Conservation (phyloP, 2,329 filamentous ascomycete genomes). For the Xylariaceae sp. region DNA sequence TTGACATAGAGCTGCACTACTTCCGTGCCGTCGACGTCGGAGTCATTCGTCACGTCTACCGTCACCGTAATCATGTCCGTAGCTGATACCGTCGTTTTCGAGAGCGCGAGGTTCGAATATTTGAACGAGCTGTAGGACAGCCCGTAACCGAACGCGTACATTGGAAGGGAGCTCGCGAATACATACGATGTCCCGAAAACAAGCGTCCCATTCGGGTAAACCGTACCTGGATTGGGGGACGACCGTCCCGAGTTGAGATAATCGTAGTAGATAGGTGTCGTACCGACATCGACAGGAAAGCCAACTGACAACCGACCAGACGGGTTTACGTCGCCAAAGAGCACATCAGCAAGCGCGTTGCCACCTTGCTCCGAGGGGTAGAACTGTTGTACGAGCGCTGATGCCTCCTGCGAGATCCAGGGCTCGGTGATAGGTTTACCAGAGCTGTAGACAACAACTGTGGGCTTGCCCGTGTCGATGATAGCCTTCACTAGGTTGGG, state of each 20-base stretch:
- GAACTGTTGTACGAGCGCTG: slow-evolving; percentile 69
- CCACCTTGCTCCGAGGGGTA: slow-evolving; percentile 69
- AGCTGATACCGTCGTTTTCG: slow-evolving; percentile 41
- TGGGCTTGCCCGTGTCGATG: slow-evolving; percentile 63
- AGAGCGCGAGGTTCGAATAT: slow-evolving; percentile 52
- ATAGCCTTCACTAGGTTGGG: slow-evolving; percentile 62
- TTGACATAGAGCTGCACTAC: slow-evolving; percentile 66
- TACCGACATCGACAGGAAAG: slow-evolving; percentile 64
- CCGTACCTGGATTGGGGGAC: slow-evolving; percentile 48
- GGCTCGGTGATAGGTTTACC: slow-evolving; percentile 71
- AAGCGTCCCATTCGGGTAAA: slow-evolving; percentile 55
- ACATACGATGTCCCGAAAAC: slow-evolving; percentile 64
- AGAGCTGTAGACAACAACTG: slow-evolving; percentile 62
- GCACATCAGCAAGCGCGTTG: slow-evolving; percentile 60
- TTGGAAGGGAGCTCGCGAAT: slow-evolving; percentile 53
- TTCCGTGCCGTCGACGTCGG: slow-evolving; percentile 55
- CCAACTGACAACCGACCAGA: slow-evolving; percentile 63
- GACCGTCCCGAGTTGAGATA: slow-evolving; percentile 63
- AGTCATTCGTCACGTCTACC: slow-evolving; percentile 60
- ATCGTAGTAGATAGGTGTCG: slow-evolving; percentile 67
- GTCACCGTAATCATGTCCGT: slow-evolving; percentile 54
- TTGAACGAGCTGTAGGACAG: slow-evolving; percentile 61
- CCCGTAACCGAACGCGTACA: slow-evolving; percentile 65
- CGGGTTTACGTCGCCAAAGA: slow-evolving; percentile 62
- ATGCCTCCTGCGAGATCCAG: slow-evolving; percentile 64